phyloP scores from a whole-genome alignment of 768 basidiomycete genomes.

The Pluteus cervinus region DNA sequence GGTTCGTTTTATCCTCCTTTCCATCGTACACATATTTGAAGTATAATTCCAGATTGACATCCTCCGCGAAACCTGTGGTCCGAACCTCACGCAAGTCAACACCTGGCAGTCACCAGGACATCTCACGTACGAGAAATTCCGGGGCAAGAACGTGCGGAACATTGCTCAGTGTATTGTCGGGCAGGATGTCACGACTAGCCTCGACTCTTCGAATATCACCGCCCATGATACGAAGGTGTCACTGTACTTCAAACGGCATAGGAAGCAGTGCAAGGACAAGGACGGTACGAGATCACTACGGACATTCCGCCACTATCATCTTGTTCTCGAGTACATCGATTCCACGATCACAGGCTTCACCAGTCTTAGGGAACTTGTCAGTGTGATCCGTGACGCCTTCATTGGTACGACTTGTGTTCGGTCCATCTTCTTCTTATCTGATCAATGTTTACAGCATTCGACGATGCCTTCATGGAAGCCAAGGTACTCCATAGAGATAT shows the following conservation, averaged over 20 bases:
- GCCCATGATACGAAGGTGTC: background rate
- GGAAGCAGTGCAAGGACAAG: too few species aligned
- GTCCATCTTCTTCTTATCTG: background rate
- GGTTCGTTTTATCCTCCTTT: background rate
- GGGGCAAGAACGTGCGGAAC: background rate
- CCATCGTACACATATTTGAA: background rate
- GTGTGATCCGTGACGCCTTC: slow-evolving; percentile 2
- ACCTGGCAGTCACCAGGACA: background rate
- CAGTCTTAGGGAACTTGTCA: slow-evolving; percentile 1
- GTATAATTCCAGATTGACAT: background rate
- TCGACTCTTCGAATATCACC: background rate
- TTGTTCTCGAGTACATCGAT: slow-evolving; percentile 1
- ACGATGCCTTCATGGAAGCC: slow-evolving; percentile 1
- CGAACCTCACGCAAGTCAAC: background rate
- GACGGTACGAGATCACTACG: too few species aligned
- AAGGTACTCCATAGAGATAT: slow-evolving; percentile 4
- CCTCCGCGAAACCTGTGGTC: background rate
- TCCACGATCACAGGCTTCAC: background rate
- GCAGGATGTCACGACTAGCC: background rate
- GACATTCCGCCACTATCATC: slow-evolving; percentile 4
- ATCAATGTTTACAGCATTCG: slow-evolving; percentile 1
- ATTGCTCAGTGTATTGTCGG: slow-evolving; percentile 4
- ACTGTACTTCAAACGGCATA: background rate
- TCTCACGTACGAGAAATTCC: slow-evolving; percentile 1
- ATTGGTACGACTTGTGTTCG: slow-evolving; percentile 1